Evolutionary conservation across 495 filamentous ascomycete genomes (phyloP).

Genomic region (Tuber calosporum): DNA sequence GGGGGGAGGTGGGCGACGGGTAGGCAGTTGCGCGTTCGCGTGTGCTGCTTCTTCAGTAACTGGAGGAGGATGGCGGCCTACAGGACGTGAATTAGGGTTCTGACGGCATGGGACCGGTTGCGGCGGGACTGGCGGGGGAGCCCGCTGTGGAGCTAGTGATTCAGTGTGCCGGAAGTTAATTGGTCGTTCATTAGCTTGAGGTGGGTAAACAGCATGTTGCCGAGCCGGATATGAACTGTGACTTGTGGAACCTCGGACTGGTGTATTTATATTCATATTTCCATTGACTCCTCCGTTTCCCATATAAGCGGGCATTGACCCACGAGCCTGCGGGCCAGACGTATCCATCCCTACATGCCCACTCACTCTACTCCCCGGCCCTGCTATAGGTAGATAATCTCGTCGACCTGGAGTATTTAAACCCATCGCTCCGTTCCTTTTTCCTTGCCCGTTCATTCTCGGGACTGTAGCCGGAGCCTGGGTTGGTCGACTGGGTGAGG

Average conservation of each 20-base stretch:
- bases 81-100: not conserved
- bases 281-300: not conserved
- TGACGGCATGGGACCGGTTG: not conserved
- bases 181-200: not conserved
- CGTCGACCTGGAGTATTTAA: not conserved
- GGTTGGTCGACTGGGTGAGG: not conserved
- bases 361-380: not conserved
- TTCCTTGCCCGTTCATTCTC: not conserved
- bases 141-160: not conserved
- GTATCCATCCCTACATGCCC: not conserved
- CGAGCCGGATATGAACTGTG: not conserved
- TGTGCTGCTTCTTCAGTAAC: not conserved
- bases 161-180: not conserved
- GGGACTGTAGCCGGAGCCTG: not conserved
- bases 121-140: not conserved
- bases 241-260: not conserved
- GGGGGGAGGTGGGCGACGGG: not conserved
- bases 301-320: not conserved
- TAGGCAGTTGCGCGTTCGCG: not conserved
- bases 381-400: not conserved
- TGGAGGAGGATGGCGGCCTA: not conserved
- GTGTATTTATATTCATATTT: not conserved
- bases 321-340: not conserved
- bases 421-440: not conserved
- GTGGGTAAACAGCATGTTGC: not conserved